Evolutionary conservation across 1,284 basidiomycete species (phyloP).

Genomic region (Heliocybe sulcata): DNA sequence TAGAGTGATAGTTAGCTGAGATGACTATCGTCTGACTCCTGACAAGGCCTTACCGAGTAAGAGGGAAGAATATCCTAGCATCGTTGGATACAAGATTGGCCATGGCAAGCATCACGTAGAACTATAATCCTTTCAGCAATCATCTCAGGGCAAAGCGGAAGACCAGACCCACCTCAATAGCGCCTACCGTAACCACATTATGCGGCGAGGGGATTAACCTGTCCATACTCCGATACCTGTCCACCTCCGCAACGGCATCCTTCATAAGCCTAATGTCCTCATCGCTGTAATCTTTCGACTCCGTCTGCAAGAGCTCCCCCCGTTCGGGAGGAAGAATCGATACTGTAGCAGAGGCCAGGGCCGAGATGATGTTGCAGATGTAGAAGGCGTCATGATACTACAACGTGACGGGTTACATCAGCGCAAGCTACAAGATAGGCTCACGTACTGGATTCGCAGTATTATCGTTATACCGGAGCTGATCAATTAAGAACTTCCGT

Average conservation of each 20-base stretch:
- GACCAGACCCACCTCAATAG: constrained; percentile 62
- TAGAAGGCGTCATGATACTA: constrained; percentile 92
- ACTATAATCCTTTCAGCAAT: constrained; percentile 36
- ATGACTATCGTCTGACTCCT: constrained; percentile 2
- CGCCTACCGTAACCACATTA: constrained; percentile 89
- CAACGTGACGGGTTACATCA: constrained; percentile 8
- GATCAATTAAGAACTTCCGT: constrained; percentile 87
- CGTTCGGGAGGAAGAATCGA: constrained; percentile 69
- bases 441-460: constrained; percentile 78
- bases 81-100: constrained; percentile 81
- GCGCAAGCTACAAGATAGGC: not conserved
- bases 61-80: constrained; percentile 75
- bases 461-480: constrained; percentile 93
- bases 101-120: constrained; percentile 74
- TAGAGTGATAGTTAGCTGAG: constrained; percentile 23
- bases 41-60: constrained; percentile 65
- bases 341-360: constrained; percentile 73
- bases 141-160: constrained; percentile 2
- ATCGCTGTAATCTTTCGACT: constrained; percentile 56
- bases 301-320: constrained; percentile 65
- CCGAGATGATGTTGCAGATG: constrained; percentile 81
- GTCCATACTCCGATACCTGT: constrained; percentile 92
- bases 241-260: constrained; percentile 74
- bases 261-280: constrained; percentile 65
- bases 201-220: constrained; percentile 92